phyloP scores from a whole-genome alignment of 805 yeast species.

The Candida multigemmis region DNA sequence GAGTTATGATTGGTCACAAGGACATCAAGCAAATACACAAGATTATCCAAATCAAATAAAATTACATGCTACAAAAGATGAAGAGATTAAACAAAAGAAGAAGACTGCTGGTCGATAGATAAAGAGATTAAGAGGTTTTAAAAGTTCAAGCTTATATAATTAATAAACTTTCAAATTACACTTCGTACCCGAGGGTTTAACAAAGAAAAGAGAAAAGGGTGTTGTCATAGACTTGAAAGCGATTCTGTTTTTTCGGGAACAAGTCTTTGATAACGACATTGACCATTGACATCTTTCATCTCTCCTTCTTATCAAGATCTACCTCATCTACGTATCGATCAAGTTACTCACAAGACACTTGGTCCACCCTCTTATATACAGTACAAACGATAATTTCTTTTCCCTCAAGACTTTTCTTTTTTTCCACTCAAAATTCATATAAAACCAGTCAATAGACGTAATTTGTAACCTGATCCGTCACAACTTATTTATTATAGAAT shows the following conservation, averaged over 20 bases:
- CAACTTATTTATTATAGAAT: slow-evolving; percentile 1
- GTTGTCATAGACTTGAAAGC: too few relatives aligned
- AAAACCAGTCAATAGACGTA: background rate
- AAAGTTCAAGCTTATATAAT: background rate
- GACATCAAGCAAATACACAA: slow-evolving; percentile 67
- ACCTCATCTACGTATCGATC: too few relatives aligned
- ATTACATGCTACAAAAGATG: slow-evolving; percentile 78
- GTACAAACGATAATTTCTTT: too few relatives aligned
- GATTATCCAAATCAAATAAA: slow-evolving; percentile 70
- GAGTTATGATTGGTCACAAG: slow-evolving; percentile 94
- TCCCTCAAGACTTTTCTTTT: background rate
- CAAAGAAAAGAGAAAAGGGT: too few relatives aligned
- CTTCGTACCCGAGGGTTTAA: too few relatives aligned
- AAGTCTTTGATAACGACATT: too few relatives aligned
- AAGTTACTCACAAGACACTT: too few relatives aligned
- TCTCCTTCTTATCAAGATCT: too few relatives aligned
- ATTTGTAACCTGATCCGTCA: background rate
- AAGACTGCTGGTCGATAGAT: slow-evolving; percentile 6
- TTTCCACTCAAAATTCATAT: background rate
- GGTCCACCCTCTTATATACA: too few relatives aligned
- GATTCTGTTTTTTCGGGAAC: too few relatives aligned
- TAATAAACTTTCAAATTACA: background rate
- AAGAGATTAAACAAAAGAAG: slow-evolving; percentile 65
- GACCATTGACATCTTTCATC: too few relatives aligned
- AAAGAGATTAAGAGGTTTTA: background rate